Evolutionary conservation across 371 early-diverging fungal species (phyloP).

Genomic region (Mortierella polycephala): DNA sequence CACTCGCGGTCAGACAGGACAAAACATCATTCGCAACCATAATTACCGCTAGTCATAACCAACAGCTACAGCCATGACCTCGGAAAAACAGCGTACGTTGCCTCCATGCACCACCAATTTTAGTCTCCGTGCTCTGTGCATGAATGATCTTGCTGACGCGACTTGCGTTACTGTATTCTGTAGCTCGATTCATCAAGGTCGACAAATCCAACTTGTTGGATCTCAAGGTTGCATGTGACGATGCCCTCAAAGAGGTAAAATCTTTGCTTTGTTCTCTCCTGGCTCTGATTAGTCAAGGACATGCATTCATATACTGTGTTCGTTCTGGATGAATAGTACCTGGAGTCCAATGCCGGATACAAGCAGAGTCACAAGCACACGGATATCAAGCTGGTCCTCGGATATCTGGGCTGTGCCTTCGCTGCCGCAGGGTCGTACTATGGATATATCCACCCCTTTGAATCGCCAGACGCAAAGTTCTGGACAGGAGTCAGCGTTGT

Average conservation of each 20-base stretch:
- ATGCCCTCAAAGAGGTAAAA: slow-evolving; percentile 48
- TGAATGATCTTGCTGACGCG: not conserved
- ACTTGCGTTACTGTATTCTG: not conserved
- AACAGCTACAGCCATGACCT: slow-evolving; percentile 19
- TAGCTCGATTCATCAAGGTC: slow-evolving; percentile 46
- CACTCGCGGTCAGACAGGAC: too few relatives aligned
- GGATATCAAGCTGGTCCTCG: slow-evolving; percentile 43
- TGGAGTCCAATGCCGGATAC: slow-evolving; percentile 43
- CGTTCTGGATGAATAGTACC: slow-evolving; percentile 17
- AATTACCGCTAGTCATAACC: not conserved
- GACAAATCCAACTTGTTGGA: slow-evolving; percentile 52
- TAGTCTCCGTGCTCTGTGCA: not conserved
- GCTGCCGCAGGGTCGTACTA: slow-evolving; percentile 55
- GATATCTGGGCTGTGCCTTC: slow-evolving; percentile 39
- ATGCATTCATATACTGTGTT: too few relatives aligned
- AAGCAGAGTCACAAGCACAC: slow-evolving; percentile 52
- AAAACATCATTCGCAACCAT: too few relatives aligned
- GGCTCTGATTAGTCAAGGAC: not conserved
- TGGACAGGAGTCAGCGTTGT: slow-evolving; percentile 42
- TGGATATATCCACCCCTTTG: slow-evolving; percentile 49
- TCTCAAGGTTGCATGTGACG: slow-evolving; percentile 52
- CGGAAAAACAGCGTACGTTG: slow-evolving; percentile 24
- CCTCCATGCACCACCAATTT: not conserved
- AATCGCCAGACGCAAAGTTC: slow-evolving; percentile 42
- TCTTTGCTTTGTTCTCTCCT: not conserved